Conservation (phyloP, 1,284 basidiomycete species). For the Neotropicomus parvogracilis region DNA sequence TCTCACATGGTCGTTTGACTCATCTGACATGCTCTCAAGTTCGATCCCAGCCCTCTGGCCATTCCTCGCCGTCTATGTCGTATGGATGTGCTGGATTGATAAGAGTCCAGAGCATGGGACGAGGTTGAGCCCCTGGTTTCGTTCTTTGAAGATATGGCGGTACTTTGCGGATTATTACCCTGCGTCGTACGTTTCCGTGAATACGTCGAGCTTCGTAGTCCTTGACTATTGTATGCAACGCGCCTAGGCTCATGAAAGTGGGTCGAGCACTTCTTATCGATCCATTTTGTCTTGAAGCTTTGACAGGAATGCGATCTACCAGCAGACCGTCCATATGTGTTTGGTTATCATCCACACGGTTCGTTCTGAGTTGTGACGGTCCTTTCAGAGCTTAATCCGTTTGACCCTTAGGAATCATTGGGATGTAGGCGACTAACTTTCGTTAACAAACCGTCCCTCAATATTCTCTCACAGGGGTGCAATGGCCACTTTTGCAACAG, state of each 20-base stretch:
- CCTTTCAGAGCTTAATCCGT: not conserved
- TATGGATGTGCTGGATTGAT: slow-evolving; percentile 81
- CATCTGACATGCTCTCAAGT: slow-evolving; percentile 41
- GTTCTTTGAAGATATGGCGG: slow-evolving; percentile 70
- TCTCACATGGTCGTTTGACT: slow-evolving; percentile 1
- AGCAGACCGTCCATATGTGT: slow-evolving; percentile 88
- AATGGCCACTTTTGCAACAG: slow-evolving; percentile 90
- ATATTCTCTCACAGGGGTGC: slow-evolving; percentile 64
- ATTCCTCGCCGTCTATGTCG: slow-evolving; percentile 72
- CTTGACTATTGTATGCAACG: not conserved
- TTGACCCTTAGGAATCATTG: slow-evolving; percentile 69
- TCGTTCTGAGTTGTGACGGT: slow-evolving; percentile 22
- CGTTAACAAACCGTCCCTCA: not conserved
- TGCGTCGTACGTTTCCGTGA: slow-evolving; percentile 61
- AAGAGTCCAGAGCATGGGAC: slow-evolving; percentile 77
- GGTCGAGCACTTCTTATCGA: not conserved
- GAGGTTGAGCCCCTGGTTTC: slow-evolving; percentile 73
- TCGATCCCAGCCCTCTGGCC: slow-evolving; percentile 91
- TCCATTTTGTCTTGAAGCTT: not conserved
- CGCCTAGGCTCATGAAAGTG: slow-evolving; percentile 27
- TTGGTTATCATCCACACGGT: slow-evolving; percentile 98
- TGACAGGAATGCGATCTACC: slow-evolving; percentile 82
- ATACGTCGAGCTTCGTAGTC: not conserved
- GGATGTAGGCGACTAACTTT: slow-evolving; percentile 66
- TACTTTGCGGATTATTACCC: slow-evolving; percentile 94